Conservation (phyloP, 371 early-diverging fungal species). For the Syncephalis fuscata region DNA sequence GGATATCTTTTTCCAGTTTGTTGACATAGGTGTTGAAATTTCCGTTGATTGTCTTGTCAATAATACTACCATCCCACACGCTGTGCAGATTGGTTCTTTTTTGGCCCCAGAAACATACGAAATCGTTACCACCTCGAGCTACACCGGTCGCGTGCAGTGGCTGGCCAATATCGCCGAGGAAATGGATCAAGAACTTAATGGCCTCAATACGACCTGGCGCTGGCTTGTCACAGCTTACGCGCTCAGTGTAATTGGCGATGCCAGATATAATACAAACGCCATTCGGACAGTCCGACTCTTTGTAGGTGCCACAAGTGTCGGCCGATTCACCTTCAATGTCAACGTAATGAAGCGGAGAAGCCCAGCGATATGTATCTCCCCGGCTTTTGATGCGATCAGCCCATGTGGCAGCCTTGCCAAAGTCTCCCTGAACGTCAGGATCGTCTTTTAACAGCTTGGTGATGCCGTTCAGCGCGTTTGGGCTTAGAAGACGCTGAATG, state of each 20-base stretch:
- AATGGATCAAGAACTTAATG: slow-evolving; percentile 21
- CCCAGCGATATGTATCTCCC: background rate
- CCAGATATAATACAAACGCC: slow-evolving; percentile 1
- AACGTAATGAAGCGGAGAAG: background rate
- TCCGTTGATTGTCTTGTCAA: too few species aligned
- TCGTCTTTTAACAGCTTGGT: too few species aligned
- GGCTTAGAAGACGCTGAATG: too few species aligned
- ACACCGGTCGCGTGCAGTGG: slow-evolving; percentile 21
- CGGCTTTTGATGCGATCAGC: background rate
- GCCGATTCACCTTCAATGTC: background rate
- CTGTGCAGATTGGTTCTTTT: too few species aligned
- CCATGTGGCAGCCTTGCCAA: background rate
- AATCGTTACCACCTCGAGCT: slow-evolving; percentile 15
- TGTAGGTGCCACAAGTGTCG: background rate
- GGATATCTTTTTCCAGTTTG: background rate
- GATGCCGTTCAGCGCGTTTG: too few species aligned
- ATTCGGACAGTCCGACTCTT: background rate
- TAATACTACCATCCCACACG: too few species aligned
- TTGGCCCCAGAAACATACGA: too few species aligned
- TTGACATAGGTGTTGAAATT: background rate
- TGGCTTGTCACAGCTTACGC: background rate
- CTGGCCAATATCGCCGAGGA: slow-evolving; percentile 27
- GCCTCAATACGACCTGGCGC: slow-evolving; percentile 8
- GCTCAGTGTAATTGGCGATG: slow-evolving; percentile 5
- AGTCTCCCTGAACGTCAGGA: background rate